Conservation (phyloP, 257 asterid species). For the Osmanthus fragrans region DNA sequence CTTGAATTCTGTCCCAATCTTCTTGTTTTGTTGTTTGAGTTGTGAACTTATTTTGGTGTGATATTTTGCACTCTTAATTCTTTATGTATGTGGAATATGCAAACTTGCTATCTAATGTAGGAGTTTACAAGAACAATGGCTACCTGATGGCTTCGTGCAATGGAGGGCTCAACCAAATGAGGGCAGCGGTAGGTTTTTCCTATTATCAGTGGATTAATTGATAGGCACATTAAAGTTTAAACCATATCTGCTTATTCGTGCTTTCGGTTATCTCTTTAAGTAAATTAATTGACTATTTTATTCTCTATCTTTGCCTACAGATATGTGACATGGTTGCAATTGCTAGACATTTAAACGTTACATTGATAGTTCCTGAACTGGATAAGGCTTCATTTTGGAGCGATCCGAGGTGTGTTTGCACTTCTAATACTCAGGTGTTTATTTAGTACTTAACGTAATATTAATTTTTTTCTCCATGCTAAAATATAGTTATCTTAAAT, state of each 20-base stretch:
- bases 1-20: background rate
- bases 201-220: background rate
- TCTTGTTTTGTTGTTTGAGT: background rate
- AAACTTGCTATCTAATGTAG: slow-evolving; percentile 32
- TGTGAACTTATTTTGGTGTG: slow-evolving; percentile 15
- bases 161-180: slow-evolving; percentile 98
- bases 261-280: background rate
- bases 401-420: slow-evolving; percentile 76
- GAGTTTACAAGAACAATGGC: slow-evolving; percentile 95
- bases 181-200: slow-evolving; percentile 76
- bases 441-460: background rate
- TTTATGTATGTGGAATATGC: background rate
- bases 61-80: slow-evolving; percentile 10
- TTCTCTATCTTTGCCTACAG: slow-evolving; percentile 38
- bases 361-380: slow-evolving; percentile 93
- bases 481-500: slow-evolving; percentile 6
- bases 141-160: slow-evolving; percentile 96
- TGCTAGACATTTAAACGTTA: slow-evolving; percentile 89
- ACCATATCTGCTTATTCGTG: background rate
- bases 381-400: slow-evolving; percentile 98
- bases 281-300: background rate
- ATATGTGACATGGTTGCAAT: slow-evolving; percentile 98
- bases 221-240: background rate
- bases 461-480: background rate
- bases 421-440: background rate